Base-by-base conservation (phyloP, 75 land plant genomes). In the Azolla pinnata region DNA sequence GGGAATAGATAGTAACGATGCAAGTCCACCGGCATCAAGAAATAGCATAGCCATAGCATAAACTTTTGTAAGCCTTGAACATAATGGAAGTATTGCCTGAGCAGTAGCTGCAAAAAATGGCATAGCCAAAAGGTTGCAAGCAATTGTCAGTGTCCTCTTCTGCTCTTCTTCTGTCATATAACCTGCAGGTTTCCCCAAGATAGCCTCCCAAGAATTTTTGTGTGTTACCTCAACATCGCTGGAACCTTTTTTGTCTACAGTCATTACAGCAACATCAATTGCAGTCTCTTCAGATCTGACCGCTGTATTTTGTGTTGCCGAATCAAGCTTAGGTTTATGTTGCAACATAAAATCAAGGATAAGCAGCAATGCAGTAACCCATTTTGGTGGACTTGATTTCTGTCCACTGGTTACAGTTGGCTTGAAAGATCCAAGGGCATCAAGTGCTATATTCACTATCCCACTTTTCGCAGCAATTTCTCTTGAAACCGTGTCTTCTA, bases 71-170 rank as follows among this genome's bases (percentile, higher is more conserved):
- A 95, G 58, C 17, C 83, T 77, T 50, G 99, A 87, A 83, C 87
- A 83, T 59, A 95, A 70, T 59, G 86, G 99, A 38, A 95, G 72
- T 58, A 83, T 79, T 54, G 91, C 90, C 62, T 86, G 99, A 63
- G 83, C 82, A 20, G 79, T 64, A 16, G 62, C 34, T 27, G 85
- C 68, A 29, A 85, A 85, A 26, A 86, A 78, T 47, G 73, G 77
- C 55, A 73, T 77, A 33, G 78, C 82, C 19, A 95, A 74, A 49
- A 78, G 67, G 27, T 76, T 76, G 71, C 83, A 83, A 63, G 75
- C 79, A 63, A 83, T 68, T 3, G 34, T 17, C 69, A 95, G 40
- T 5, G 74, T 67, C 49, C 58, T 79, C 23, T 76, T 63, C 53
- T 79, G 71, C 70, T 89, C 91, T 28, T 83, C 88, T 12, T 76